Evolutionary conservation across 306 rosid species (phyloP), one percentile per base, ranked within the genome.

Genomic region (Macrotyloma uniflorum): DNA sequence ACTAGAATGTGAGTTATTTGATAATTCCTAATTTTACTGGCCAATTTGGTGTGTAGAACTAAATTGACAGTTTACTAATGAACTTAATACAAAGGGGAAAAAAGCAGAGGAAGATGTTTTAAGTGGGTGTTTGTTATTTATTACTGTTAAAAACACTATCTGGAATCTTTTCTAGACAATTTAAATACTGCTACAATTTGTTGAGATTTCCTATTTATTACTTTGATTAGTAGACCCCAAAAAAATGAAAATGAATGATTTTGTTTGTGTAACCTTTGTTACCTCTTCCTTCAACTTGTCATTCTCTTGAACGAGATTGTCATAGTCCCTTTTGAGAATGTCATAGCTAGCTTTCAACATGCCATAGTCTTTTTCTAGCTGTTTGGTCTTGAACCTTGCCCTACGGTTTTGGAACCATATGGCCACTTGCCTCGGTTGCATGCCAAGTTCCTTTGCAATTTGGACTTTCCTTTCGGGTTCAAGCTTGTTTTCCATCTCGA

Each of bases 341-440:
- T 85, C 83, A 75, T 26, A 89, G 74, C 86, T 71, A 62, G 86
- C 62, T 64, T 84, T 87, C 82, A 92, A 80, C 1, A 79, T 70
- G 40, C 42, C 89, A 22, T 83, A 87, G 32, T 90, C 97, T 74
- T 70, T 87, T 8, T 87, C 93, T 5, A 92, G 78, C 66, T 85
- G 90, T 43, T 93, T 93, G 65, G 86, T 83, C 75, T 93, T 93
- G 57, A 76, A 87, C 24, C 96, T 86, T 43, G 96, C 97, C 36
- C 97, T 83, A 59, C 97, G 80, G 83, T 92, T 92, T 75, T 92
- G 97, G 63, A 92, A 92, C 97, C 97, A 92, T 40, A 92, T 88
- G 24, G 97, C 92, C 8, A 92, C 92, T 89, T 92, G 97, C 79
- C 97, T 89, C 15, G 97, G 93, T 80, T 78, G 89, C 87, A 92